A percentile compares a stretch with the other conserved stretches of the same genome.
phyloP scores from a whole-genome alignment of 768 basidiomycete genomes.

The Boletus edulis region DNA sequence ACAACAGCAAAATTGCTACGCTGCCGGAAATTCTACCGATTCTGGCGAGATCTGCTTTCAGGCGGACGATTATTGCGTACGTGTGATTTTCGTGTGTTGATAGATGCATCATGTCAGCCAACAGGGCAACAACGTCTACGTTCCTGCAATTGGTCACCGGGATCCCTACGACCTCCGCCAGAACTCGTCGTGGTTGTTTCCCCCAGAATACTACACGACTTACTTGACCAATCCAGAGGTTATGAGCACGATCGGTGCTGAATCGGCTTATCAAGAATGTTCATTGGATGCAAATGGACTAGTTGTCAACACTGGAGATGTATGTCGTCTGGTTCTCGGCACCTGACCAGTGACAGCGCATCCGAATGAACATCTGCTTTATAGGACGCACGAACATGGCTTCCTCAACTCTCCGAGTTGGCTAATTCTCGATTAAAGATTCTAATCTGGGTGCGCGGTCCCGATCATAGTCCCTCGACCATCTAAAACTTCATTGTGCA shows the following conservation, averaged over 20 bases:
- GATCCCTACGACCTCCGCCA: conserved; percentile 60
- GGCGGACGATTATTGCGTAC: conserved; percentile 53
- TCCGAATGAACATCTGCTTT: neutral
- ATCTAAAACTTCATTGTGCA: neutral
- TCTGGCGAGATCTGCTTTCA: conserved; percentile 49
- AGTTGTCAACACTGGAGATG: conserved; percentile 56
- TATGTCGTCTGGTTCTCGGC: conserved; percentile 24
- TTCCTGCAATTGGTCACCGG: conserved; percentile 49
- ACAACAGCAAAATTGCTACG: conserved; percentile 55
- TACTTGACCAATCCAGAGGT: conserved; percentile 41
- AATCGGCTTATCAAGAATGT: conserved; percentile 28
- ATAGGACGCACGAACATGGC: conserved; percentile 35
- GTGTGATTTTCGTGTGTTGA: neutral
- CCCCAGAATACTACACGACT: conserved; percentile 52
- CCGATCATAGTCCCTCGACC: neutral
- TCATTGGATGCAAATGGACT: neutral
- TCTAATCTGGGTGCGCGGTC: conserved; percentile 38
- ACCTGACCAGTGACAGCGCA: too few relatives aligned
- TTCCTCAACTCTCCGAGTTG: conserved; percentile 36
- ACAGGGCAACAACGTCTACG: conserved; percentile 49
- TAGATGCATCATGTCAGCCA: neutral
- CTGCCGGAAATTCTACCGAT: conserved; percentile 43
- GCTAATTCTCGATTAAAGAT: conserved; percentile 37
- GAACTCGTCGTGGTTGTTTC: conserved; percentile 49
- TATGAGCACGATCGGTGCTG: conserved; percentile 50